Evolutionary conservation across 2,329 filamentous ascomycete genomes (phyloP).

Genomic region (Aspergillus alliaceus): DNA sequence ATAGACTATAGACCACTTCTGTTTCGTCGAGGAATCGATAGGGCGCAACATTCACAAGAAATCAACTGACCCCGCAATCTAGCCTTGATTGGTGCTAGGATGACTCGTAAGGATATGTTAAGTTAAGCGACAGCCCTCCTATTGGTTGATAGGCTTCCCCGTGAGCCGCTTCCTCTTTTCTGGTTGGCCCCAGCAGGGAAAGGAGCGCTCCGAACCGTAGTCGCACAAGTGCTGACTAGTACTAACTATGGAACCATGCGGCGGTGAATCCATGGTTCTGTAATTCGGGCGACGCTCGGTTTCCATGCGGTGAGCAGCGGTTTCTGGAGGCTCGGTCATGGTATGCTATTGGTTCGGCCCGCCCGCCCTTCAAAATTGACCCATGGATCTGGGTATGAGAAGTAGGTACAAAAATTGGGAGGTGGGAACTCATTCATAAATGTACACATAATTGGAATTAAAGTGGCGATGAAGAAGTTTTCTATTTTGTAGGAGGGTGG

Average conservation of each 20-base stretch:
- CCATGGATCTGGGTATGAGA: constrained; percentile 15
- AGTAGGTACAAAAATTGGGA: constrained; percentile 8
- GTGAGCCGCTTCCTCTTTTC: constrained; percentile 4
- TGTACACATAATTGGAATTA: constrained; percentile 4
- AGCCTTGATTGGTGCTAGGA: not conserved
- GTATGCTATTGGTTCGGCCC: constrained; percentile 8
- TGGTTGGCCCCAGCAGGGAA: constrained; percentile 19
- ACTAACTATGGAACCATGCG: constrained; percentile 22
- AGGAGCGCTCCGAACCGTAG: constrained; percentile 35
- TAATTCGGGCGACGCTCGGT: constrained; percentile 17
- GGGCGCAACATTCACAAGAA: not conserved
- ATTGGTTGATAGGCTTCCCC: constrained; percentile 9
- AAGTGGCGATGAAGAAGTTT: constrained; percentile 12
- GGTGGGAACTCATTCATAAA: constrained; percentile 3
- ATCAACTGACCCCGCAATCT: constrained; percentile 7
- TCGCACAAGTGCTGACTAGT: constrained; percentile 27
- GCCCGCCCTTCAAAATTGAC: constrained; percentile 4
- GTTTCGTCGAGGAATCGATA: not conserved
- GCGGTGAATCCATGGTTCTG: not conserved
- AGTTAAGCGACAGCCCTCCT: constrained; percentile 16
- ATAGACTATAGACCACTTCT: not conserved
- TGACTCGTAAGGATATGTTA: not conserved
- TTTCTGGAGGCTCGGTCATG: not conserved
- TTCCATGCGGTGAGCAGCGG: constrained; percentile 9
- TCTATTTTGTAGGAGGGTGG: not conserved